Conservation (phyloP, 2,329 filamentous ascomycete species). For the Verticillium nubilum region DNA sequence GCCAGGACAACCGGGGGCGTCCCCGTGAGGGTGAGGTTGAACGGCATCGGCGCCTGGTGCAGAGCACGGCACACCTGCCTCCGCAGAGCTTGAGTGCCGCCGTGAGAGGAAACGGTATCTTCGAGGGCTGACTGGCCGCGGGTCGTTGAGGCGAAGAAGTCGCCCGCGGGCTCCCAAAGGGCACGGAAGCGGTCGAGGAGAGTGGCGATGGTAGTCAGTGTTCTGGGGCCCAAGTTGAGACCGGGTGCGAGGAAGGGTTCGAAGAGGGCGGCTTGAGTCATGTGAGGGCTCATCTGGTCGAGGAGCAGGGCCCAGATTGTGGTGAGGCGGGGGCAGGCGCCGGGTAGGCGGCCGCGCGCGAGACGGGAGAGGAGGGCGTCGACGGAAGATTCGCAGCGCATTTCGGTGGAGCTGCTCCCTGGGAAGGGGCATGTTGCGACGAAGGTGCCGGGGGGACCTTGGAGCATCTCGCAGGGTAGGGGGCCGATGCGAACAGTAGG, state of each 20-base stretch:
- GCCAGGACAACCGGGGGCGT: conserved; percentile 20
- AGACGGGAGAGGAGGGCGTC: conserved; percentile 26
- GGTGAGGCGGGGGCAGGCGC: conserved; percentile 26
- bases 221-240: background rate
- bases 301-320: conserved; percentile 22
- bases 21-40: conserved; percentile 25
- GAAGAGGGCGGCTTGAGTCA: conserved; percentile 11
- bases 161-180: conserved; percentile 20
- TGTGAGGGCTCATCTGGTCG: conserved; percentile 16
- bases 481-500: conserved; percentile 26
- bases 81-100: conserved; percentile 19
- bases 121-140: conserved; percentile 18
- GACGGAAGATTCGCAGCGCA: conserved; percentile 25
- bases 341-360: conserved; percentile 26
- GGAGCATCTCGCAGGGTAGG: conserved; percentile 18
- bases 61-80: conserved; percentile 28
- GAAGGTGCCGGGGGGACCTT: conserved; percentile 10
- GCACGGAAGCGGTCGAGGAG: conserved; percentile 4
- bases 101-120: conserved; percentile 25
- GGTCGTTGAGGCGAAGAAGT: conserved; percentile 18
- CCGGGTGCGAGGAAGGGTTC: conserved; percentile 5
- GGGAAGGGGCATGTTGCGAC: conserved; percentile 27
- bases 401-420: conserved; percentile 19
- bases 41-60: conserved; percentile 22
- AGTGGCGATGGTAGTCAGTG: background rate